Evolutionary conservation across 768 basidiomycete genomes (phyloP), one percentile per base, ranked within the genome.

Genomic region (Kwoniella heveanensis): DNA sequence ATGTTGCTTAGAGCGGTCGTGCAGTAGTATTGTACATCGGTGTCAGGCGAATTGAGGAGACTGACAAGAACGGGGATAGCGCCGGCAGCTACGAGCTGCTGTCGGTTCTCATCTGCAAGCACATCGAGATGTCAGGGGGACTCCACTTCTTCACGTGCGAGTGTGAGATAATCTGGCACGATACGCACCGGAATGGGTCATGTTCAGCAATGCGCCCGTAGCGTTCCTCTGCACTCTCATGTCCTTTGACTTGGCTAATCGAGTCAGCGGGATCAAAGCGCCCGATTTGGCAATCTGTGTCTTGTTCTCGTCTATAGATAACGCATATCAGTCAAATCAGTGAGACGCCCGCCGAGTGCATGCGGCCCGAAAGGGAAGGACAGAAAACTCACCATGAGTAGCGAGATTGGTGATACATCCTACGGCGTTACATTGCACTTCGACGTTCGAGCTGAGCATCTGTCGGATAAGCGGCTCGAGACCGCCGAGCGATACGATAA

Each of bases 1-100:
- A 99, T 99, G 76, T 99, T 99, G 79, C 91, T 93, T 72, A 99
- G 82, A 6, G 96, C 96, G 13, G 96, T 99, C 6, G 96, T 99
- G 81, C 96, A 99, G 79, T 99, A 99, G 77, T 99, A 99, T 79
- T 99, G 96, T 1, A 99, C 96, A 77, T 99, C 96, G n/a, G 96
- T 99, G 79, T 99, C 96, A 52, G 90, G 87, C 5, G 91, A 93
- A 77, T 94, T 96, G 66, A 99, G 83, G 32, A 99, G 84, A 74
- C 89, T 89, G 69, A 99, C 96, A 12, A 95, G 86, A 29, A 99
- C 96, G 17, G 96, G 96, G 63, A 99, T 97, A 22, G 96, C 96
- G 3, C 96, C 96, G 27, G 96, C 96, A 69, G 92, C 93, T 70
- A 99, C 96, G 59, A 99, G 88, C 72, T 98, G 95, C 75, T 98